Base-by-base conservation (phyloP, 768 basidiomycete species). In the Lactarius trivialis region DNA sequence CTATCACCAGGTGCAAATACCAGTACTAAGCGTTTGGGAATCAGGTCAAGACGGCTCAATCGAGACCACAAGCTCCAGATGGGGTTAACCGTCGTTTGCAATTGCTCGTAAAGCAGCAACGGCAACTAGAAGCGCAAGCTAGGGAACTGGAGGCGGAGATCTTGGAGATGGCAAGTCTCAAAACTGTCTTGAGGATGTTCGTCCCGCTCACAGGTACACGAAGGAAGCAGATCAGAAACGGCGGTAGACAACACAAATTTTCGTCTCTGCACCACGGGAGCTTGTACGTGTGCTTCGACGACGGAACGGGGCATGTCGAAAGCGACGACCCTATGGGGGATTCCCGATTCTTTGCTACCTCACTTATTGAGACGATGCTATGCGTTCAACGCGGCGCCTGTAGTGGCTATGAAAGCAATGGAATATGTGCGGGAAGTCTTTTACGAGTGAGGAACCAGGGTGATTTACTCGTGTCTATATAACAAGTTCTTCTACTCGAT, bases 401-500 rank as follows among this genome's bases (percentile, higher is more conserved):
- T 48, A n/a, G 45, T 5, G 2, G 12, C 21, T 39, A 39, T 39
- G 19, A 7, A 24, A n/a, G 26, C 12, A 21, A 24, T 52, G 7
- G 28, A 28, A 53, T 83, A 69, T 61, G 37, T 21, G 11, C 50
- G 12, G 28, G 34, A 26, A 14, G 17, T 28, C 19, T 19, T 60
- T 32, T 26, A 15, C 17, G 19, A 65, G 67, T 58, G 68, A 24
- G 50, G 33, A 21, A 61, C 63, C 59, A 45, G 57, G n/a, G 14
- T 49, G 24, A 43, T 34, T 3, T 21, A 26, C 26, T 17, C 36
- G 19, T 11, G 26, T 37, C 53, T 75, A 88, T 62, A 89, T 71
- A 36, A 79, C 74, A 65, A 92, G 75, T 68, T 89, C 86, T 67
- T 91, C 89, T 63, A 91, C 69, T 72, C 82, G 84, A 72, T 91